Percentiles rank a stretch among this genome's conserved stretches.
These are phyloP conservation scores for Fereydounia khargensis DNA, from an alignment of 1,284 basidiomycete genomes.

Conservation along the genomic window DNA sequence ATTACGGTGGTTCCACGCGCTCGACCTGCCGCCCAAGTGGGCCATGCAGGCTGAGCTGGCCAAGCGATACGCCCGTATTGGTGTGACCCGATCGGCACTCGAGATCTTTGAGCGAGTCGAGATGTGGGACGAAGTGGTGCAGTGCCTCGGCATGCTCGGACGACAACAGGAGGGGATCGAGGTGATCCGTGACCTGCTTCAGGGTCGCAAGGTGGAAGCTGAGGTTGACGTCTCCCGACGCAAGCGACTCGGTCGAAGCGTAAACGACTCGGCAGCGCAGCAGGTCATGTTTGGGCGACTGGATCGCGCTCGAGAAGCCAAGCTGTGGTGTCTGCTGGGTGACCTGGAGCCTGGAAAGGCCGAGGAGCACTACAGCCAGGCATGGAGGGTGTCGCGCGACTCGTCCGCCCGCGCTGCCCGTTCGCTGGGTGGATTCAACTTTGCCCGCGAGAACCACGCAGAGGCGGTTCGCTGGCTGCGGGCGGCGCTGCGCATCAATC, in stretches of 20 bases:
- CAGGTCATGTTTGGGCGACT: slow-evolving; percentile 62
- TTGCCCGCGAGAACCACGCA: slow-evolving; percentile 67
- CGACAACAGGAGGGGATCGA: slow-evolving; percentile 48
- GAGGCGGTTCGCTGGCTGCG: slow-evolving; percentile 67
- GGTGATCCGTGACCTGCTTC: slow-evolving; percentile 47
- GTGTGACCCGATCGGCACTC: slow-evolving; percentile 50
- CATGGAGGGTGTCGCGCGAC: slow-evolving; percentile 77
- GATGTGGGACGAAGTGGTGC: slow-evolving; percentile 56
- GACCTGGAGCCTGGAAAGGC: slow-evolving; percentile 74
- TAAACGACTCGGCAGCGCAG: slow-evolving; percentile 43
- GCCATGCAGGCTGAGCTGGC: slow-evolving; percentile 56
- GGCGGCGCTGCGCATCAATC: slow-evolving; percentile 80
- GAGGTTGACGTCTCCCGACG: slow-evolving; percentile 32
- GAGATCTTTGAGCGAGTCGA: slow-evolving; percentile 53
- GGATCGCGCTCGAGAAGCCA: slow-evolving; percentile 75
- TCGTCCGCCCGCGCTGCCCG: slow-evolving; percentile 86
- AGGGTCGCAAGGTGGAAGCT: slow-evolving; percentile 49
- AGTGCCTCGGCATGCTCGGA: slow-evolving; percentile 47
- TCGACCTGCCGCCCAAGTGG: slow-evolving; percentile 53
- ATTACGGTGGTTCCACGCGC: slow-evolving; percentile 47
- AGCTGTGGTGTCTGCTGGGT: slow-evolving; percentile 91
- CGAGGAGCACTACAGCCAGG: slow-evolving; percentile 72
- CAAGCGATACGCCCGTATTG: slow-evolving; percentile 42
- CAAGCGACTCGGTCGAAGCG: slow-evolving; percentile 3
- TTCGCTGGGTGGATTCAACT: slow-evolving; percentile 80